Evolutionary conservation across 306 rosid genomes (phyloP).

Genomic region (Vachellia collinsii): DNA sequence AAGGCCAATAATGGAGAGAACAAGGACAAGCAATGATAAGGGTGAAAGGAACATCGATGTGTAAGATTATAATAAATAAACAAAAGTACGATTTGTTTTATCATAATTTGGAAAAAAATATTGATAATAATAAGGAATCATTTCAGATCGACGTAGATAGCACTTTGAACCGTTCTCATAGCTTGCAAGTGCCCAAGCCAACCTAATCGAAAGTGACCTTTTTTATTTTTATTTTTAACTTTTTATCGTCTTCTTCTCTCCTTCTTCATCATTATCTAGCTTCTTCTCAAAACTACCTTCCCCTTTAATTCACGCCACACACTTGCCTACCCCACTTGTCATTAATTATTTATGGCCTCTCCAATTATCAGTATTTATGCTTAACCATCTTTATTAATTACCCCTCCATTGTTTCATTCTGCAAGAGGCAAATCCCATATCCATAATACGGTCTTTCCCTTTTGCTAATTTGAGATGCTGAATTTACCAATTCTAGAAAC

Average conservation of each 20-base stretch:
- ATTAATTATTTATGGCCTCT: neutral
- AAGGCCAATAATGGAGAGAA: too few species aligned
- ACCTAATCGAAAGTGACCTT: conserved; percentile 23
- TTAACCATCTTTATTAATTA: neutral
- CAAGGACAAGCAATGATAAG: too few species aligned
- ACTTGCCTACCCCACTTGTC: conserved; percentile 1
- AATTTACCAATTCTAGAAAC: neutral
- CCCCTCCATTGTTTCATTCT: neutral
- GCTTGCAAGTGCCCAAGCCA: conserved; percentile 8
- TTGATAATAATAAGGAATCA: neutral
- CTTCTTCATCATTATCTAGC: neutral
- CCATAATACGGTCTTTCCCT: neutral
- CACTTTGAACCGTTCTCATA: conserved; percentile 42
- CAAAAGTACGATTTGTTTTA: neutral
- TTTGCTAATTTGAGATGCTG: neutral
- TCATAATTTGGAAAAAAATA: neutral
- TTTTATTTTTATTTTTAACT: neutral
- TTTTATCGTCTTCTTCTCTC: neutral
- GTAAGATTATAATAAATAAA: neutral
- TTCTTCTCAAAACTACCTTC: neutral
- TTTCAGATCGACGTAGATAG: conserved; percentile 26
- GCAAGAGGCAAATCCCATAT: neutral
- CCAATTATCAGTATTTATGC: neutral
- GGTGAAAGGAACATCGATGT: neutral
- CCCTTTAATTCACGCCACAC: neutral